Conservation (phyloP, 2,329 filamentous ascomycete species). For the Nothopassalora personata region DNA sequence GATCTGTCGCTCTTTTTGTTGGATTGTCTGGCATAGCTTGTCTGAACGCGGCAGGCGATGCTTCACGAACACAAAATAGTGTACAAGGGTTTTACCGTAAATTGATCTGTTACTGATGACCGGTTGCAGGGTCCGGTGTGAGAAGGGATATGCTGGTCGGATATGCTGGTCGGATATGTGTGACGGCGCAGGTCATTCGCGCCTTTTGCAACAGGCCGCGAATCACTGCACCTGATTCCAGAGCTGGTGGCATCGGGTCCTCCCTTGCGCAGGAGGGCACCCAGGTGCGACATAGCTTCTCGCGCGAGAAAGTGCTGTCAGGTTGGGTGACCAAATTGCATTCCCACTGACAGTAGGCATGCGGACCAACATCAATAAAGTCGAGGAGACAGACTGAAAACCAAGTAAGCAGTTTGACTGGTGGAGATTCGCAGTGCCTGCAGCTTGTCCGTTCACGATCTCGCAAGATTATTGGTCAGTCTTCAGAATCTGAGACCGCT, state of each 20-base stretch:
- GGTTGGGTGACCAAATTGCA: background rate
- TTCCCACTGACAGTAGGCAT: background rate
- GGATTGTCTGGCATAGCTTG: background rate
- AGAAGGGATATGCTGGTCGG: background rate
- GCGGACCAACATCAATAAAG: too few species aligned
- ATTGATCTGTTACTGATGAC: background rate
- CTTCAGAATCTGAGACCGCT: constrained; percentile 22
- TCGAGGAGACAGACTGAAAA: too few species aligned
- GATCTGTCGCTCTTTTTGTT: too few species aligned
- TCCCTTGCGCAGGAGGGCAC: too few species aligned
- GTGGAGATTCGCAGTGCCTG: background rate
- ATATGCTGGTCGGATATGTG: background rate
- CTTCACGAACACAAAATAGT: background rate
- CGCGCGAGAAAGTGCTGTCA: too few species aligned
- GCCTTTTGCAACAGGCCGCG: background rate
- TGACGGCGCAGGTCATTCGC: background rate
- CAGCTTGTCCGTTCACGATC: too few species aligned
- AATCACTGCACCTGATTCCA: background rate
- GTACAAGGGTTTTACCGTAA: background rate
- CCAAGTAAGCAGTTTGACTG: background rate
- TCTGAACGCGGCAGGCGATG: background rate
- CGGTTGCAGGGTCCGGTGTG: background rate
- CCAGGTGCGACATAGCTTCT: too few species aligned
- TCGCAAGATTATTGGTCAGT: background rate
- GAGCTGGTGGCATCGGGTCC: too few species aligned